Percentiles rank a stretch among this genome's conserved stretches.
These are phyloP conservation scores for Fraxinus anomala DNA, from an alignment of 257 asterid species.

Conservation along the genomic window DNA sequence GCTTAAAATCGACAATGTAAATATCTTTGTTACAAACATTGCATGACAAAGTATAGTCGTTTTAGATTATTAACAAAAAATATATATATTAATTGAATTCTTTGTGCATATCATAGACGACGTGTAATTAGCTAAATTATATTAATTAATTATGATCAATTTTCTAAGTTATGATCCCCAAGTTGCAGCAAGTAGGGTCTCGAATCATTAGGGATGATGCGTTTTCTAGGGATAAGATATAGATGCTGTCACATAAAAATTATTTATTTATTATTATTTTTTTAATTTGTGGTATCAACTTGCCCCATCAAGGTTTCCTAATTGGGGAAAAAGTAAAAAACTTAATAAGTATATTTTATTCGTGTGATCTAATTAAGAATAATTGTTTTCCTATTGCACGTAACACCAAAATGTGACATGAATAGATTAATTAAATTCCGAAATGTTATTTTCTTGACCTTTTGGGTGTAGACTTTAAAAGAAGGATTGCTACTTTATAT, in stretches of 20 bases:
- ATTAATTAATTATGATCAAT: neutral
- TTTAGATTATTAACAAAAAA: slow-evolving; percentile 10
- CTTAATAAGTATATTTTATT: slow-evolving; percentile 26
- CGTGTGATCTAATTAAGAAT: slow-evolving; percentile 8
- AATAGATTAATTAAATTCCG: slow-evolving; percentile 26
- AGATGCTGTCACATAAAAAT: neutral
- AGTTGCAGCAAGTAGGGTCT: slow-evolving; percentile 40
- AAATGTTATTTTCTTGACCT: slow-evolving; percentile 32
- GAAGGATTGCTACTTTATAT: slow-evolving; percentile 28
- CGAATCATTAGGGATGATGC: slow-evolving; percentile 31
- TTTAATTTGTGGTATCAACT: slow-evolving; percentile 20
- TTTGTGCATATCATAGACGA: neutral
- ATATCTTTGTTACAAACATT: slow-evolving; percentile 18
- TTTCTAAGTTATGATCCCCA: slow-evolving; percentile 23
- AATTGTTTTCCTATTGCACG: slow-evolving; percentile 6
- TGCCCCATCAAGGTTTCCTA: slow-evolving; percentile 42
- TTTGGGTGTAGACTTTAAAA: slow-evolving; percentile 25
- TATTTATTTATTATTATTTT: neutral
- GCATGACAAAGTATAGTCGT: slow-evolving; percentile 22
- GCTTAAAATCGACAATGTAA: slow-evolving; percentile 24
- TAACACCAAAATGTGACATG: slow-evolving; percentile 20
- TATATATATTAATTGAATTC: neutral
- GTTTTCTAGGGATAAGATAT: neutral
- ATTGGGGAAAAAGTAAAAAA: slow-evolving; percentile 30
- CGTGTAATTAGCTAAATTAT: neutral